Percentiles rank a stretch among this genome's conserved stretches.
Conservation (phyloP, 768 basidiomycete genomes). For the Tricholoma hemisulphureum region DNA sequence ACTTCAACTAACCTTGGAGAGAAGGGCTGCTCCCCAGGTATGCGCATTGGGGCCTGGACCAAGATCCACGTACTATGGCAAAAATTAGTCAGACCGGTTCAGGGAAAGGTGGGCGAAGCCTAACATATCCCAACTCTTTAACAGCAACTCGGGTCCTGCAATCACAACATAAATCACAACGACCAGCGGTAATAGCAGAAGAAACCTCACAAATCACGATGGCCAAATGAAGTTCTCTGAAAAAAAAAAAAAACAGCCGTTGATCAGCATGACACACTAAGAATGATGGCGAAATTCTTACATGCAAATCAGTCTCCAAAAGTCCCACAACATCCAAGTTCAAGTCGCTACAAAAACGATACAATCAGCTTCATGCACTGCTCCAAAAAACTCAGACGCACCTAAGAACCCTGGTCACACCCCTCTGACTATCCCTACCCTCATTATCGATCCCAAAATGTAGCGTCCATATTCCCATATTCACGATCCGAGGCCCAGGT, state of each 20-base stretch:
- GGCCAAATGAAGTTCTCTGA: slow-evolving; percentile 60
- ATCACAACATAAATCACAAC: slow-evolving; percentile 1
- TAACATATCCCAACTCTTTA: slow-evolving; percentile 79
- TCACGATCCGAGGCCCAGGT: slow-evolving; percentile 63
- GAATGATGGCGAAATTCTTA: slow-evolving; percentile 36
- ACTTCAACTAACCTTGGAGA: slow-evolving; percentile 60
- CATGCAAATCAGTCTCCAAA: slow-evolving; percentile 83
- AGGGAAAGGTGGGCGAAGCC: slow-evolving; percentile 23
- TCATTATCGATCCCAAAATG: slow-evolving; percentile 84
- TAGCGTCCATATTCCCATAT: slow-evolving; percentile 87
- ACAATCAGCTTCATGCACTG: background rate
- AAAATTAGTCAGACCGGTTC: background rate
- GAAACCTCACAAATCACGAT: slow-evolving; percentile 68
- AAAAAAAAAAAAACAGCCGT: background rate
- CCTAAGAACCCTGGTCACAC: slow-evolving; percentile 54
- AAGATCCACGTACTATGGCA: slow-evolving; percentile 72
- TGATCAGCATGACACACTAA: background rate
- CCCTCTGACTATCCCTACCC: slow-evolving; percentile 68
- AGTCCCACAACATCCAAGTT: slow-evolving; percentile 83
- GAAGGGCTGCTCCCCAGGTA: slow-evolving; percentile 83
- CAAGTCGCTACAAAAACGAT: slow-evolving; percentile 55
- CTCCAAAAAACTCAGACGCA: slow-evolving; percentile 14
- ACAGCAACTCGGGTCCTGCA: slow-evolving; percentile 69
- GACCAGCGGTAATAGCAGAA: background rate
- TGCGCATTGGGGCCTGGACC: slow-evolving; percentile 87